A percentile compares a stretch with the other conserved stretches of the same genome.
Conservation (phyloP, 2,329 filamentous ascomycete species). For the Ciborinia camelliae region DNA sequence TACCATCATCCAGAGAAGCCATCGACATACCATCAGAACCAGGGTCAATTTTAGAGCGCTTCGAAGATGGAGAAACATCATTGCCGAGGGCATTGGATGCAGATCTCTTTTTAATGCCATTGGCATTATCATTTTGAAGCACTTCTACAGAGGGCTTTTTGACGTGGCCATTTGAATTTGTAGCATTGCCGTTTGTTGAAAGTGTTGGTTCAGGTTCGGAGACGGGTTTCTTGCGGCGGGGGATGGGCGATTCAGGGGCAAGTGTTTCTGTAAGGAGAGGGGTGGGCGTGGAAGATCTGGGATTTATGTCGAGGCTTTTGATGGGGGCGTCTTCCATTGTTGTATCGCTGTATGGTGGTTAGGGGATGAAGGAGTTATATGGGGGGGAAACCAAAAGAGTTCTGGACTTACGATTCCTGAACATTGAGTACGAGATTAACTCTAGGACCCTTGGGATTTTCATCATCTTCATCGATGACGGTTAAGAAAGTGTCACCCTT, state of each 20-base stretch:
- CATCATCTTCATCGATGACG: constrained; percentile 76
- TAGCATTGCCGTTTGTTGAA: background rate
- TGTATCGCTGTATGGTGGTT: constrained; percentile 16
- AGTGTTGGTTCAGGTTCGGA: background rate
- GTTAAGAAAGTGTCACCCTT: constrained; percentile 73
- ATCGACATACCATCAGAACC: constrained; percentile 33
- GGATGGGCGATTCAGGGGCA: constrained; percentile 28
- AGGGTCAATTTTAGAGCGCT: constrained; percentile 38
- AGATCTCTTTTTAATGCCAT: constrained; percentile 36
- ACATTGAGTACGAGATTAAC: constrained; percentile 77
- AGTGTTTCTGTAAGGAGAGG: constrained; percentile 23
- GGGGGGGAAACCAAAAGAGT: background rate
- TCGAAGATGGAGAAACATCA: constrained; percentile 22
- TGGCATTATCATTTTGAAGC: constrained; percentile 19
- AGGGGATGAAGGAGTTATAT: background rate
- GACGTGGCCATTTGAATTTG: constrained; percentile 23
- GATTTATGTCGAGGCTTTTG: constrained; percentile 38
- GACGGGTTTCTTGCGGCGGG: constrained; percentile 29
- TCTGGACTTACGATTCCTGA: constrained; percentile 54
- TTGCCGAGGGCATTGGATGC: constrained; percentile 29
- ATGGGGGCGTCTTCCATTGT: constrained; percentile 52
- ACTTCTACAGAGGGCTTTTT: background rate
- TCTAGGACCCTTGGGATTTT: constrained; percentile 68
- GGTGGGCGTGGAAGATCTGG: constrained; percentile 27
- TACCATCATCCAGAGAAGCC: constrained; percentile 31